Base-by-base conservation (phyloP, 805 yeast species). In the Priceomyces carsonii region DNA sequence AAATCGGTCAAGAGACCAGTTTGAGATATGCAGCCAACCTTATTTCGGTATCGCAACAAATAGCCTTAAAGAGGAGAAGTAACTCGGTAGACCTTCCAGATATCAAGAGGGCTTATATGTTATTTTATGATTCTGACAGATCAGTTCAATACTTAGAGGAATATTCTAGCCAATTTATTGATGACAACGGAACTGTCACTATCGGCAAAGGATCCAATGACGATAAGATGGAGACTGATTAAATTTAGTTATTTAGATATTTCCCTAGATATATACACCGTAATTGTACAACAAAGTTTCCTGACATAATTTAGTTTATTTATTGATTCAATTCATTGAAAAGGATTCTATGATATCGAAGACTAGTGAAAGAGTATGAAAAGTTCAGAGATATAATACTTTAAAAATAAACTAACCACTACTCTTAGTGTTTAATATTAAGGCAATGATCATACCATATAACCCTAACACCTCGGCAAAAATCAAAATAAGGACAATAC, bases 371-470 rank as follows among this genome's bases (percentile, higher is more conserved):
- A n/a, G n/a, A n/a, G n/a, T n/a, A n/a, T n/a, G n/a, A n/a, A n/a
- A n/a, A n/a, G n/a, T n/a, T n/a, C n/a, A n/a, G n/a, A n/a, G n/a
- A n/a, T n/a, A n/a, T n/a, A n/a, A n/a, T n/a, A n/a, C n/a, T n/a
- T n/a, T n/a, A n/a, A n/a, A n/a, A 8, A 20, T 17, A 14, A 8
- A 4, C 51, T 54, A 74, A 57, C 81, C 82, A 44, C 85, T 77
- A 49, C 93, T 93, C 68, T 85, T 85, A 29, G 97, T 89, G 64
- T 90, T 90, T 59, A 90, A 76, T 42, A 90, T 87, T 63, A 90
- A 78, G 18, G 96, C 96, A 48, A 90, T 84, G 60, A 90, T 90
- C 93, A 90, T 87, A 36, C 98, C 98, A 59, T 90, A 85, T 45
- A 85, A 69, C 3, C 93, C 96, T 63, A 87, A 73, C 33, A 87